phyloP scores from a whole-genome alignment of 257 asterid species.

The Fraxinus cuspidata region DNA sequence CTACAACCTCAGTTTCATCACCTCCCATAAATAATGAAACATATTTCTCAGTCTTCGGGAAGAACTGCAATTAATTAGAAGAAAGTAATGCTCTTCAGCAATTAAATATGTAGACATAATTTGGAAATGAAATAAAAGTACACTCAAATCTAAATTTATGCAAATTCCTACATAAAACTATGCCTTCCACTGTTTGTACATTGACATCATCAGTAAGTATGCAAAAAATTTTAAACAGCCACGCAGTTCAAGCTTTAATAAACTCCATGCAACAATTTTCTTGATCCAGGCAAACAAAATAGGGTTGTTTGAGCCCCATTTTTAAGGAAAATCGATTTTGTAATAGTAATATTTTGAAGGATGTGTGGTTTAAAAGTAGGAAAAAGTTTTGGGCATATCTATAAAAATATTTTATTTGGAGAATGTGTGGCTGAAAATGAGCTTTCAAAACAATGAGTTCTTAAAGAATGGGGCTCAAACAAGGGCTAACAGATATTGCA shows the following conservation, averaged over 20 bases:
- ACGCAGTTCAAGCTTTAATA: constrained; percentile 1
- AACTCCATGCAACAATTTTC: not conserved
- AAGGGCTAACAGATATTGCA: too few relatives aligned
- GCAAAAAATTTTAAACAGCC: not conserved
- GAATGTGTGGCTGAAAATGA: too few relatives aligned
- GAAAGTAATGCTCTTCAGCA: not conserved
- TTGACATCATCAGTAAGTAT: not conserved
- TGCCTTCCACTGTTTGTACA: not conserved
- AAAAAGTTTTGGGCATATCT: too few relatives aligned
- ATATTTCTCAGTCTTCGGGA: constrained; percentile 89
- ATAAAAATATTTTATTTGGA: too few relatives aligned
- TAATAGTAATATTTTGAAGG: too few relatives aligned
- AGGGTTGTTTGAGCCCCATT: too few relatives aligned
- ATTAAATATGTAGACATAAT: not conserved
- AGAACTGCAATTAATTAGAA: constrained; percentile 63
- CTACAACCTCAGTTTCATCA: constrained; percentile 65
- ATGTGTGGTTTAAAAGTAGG: too few relatives aligned
- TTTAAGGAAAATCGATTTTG: too few relatives aligned
- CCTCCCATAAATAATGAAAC: constrained; percentile 84
- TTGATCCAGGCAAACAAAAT: not conserved
- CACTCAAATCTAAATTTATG: too few relatives aligned
- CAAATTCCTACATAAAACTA: not conserved
- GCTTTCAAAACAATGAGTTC: too few relatives aligned
- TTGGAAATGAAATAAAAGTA: too few relatives aligned
- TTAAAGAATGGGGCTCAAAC: too few relatives aligned